phyloP scores from a whole-genome alignment of 257 asterid genomes.

The Ballota nigra region DNA sequence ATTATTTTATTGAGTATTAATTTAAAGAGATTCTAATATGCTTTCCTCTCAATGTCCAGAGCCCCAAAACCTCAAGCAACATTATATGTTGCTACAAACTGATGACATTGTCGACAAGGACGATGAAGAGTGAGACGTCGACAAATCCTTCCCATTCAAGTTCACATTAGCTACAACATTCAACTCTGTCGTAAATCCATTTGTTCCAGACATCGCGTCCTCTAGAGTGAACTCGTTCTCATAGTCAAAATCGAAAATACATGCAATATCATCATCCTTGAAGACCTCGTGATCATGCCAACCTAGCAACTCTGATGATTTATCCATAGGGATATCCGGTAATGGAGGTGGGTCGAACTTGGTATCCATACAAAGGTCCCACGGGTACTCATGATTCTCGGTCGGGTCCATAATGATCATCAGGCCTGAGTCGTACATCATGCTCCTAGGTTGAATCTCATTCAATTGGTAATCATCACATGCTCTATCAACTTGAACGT shows the following conservation, averaged over 20 bases:
- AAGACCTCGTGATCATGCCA: constrained; percentile 37
- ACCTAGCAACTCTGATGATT: constrained; percentile 35
- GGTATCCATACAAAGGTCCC: constrained; percentile 49
- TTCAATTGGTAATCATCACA: too few species aligned
- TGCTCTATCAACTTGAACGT: constrained; percentile 15
- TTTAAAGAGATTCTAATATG: too few species aligned
- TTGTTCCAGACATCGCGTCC: constrained; percentile 32
- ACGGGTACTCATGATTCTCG: constrained; percentile 41
- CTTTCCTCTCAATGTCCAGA: neutral
- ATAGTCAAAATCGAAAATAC: constrained; percentile 45
- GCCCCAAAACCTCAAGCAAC: neutral
- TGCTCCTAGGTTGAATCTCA: too few species aligned
- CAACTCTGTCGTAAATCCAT: too few species aligned
- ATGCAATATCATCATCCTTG: constrained; percentile 46
- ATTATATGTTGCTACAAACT: constrained; percentile 22
- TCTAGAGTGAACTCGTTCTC: constrained; percentile 23
- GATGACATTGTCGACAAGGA: constrained; percentile 43
- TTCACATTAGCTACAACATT: too few species aligned
- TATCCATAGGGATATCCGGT: constrained; percentile 37
- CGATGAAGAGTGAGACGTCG: constrained; percentile 33
- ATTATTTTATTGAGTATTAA: too few species aligned
- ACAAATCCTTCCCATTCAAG: constrained; percentile 1
- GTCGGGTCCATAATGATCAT: constrained; percentile 32
- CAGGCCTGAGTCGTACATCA: too few species aligned
- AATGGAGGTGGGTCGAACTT: constrained; percentile 25